Evolutionary conservation across 331 rosid species (phyloP).

Genomic region (Quercus lobata): DNA sequence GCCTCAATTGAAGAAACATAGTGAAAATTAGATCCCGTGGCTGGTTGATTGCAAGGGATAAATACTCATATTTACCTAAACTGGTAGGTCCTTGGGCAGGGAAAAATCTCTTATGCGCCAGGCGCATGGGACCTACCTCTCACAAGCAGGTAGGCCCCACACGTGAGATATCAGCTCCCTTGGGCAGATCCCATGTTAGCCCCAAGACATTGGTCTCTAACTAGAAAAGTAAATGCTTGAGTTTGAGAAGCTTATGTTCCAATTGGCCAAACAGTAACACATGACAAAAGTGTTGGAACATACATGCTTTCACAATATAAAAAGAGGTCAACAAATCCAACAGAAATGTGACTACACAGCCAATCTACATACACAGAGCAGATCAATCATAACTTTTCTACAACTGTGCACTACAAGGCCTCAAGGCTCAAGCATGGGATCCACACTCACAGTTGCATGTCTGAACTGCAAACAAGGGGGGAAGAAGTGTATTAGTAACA

Average conservation of each 20-base stretch:
- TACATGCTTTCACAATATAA: background rate
- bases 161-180: too few relatives aligned
- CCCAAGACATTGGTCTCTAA: too few relatives aligned
- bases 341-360: background rate
- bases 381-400: conserved; percentile 41
- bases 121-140: too few relatives aligned
- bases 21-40: background rate
- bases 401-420: conserved; percentile 63
- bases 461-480: conserved; percentile 36
- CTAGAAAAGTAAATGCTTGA: too few relatives aligned
- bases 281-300: background rate
- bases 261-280: background rate
- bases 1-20: background rate
- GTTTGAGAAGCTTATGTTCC: too few relatives aligned
- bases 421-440: conserved; percentile 60
- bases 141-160: too few relatives aligned
- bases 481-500: conserved; percentile 16
- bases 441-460: conserved; percentile 81
- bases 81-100: too few relatives aligned
- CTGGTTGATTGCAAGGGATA: too few relatives aligned
- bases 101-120: too few relatives aligned
- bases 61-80: too few relatives aligned
- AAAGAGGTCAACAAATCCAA: background rate
- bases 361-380: conserved; percentile 54
- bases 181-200: too few relatives aligned